Percentiles rank a stretch among this genome's conserved stretches.
phyloP scores from a whole-genome alignment of 352 stramenopile genomes.

The Globisporangium echinulatum region DNA sequence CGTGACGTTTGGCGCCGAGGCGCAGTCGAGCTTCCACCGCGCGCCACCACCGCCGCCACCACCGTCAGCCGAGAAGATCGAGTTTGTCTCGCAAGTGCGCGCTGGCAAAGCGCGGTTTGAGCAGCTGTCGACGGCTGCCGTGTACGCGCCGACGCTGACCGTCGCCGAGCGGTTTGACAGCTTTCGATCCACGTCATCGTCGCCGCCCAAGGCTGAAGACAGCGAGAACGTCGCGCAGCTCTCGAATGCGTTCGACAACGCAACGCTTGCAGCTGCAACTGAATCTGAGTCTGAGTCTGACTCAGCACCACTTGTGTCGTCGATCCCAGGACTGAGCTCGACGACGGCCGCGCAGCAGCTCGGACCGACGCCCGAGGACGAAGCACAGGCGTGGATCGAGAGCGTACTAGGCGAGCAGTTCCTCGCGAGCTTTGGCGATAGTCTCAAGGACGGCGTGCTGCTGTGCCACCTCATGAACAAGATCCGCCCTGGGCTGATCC shows the following conservation, averaged over 20 bases:
- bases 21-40: conserved; percentile 42
- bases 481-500: conserved; percentile 52
- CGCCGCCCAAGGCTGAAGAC: conserved; percentile 23
- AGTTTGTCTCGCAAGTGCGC: conserved; percentile 55
- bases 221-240: conserved; percentile 40
- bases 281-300: no score
- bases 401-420: conserved; percentile 65
- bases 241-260: conserved; percentile 33
- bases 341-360: conserved; percentile 7
- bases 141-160: conserved; percentile 10
- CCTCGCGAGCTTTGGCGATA: conserved; percentile 57
- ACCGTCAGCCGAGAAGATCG: conserved; percentile 66
- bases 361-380: conserved; percentile 41
- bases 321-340: conserved; percentile 31
- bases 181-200: neutral
- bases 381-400: conserved; percentile 79
- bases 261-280: conserved; percentile 12
- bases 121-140: conserved; percentile 18
- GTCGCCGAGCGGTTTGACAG: conserved; percentile 9
- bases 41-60: conserved; percentile 55
- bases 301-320: conserved; percentile 17
- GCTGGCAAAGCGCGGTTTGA: conserved; percentile 25
- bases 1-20: conserved; percentile 74
- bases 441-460: conserved; percentile 73
- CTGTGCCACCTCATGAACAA: conserved; percentile 75